phyloP scores from a whole-genome alignment of 73 alveolate genomes.

The Paramecium biaurelia region DNA sequence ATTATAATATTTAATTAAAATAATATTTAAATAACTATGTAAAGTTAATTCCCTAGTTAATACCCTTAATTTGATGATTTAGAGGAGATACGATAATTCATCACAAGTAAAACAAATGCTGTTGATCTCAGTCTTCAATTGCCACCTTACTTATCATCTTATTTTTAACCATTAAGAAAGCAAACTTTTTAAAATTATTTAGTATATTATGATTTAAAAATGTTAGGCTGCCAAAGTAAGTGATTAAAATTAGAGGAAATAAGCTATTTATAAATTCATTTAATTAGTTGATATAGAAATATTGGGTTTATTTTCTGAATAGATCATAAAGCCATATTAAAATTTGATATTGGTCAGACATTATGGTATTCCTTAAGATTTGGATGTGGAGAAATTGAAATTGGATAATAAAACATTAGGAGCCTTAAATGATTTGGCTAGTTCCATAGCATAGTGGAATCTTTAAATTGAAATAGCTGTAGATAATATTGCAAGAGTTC shows the following conservation, averaged over 20 bases:
- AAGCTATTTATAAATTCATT: not conserved
- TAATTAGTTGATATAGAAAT: not conserved
- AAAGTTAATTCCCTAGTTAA: not conserved
- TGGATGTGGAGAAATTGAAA: not conserved
- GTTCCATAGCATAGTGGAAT: slow-evolving; percentile 27
- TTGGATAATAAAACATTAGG: not conserved
- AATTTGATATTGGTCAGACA: not conserved
- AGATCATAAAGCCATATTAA: not conserved
- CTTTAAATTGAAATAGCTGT: slow-evolving; percentile 31
- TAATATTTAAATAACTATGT: not conserved
- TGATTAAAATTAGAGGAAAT: not conserved
- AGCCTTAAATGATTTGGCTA: not conserved
- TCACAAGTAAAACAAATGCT: not conserved
- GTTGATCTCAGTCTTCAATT: not conserved
- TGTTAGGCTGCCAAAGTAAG: not conserved
- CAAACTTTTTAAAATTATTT: not conserved
- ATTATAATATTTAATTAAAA: not conserved
- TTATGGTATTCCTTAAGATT: slow-evolving; percentile 5
- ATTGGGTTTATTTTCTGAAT: not conserved
- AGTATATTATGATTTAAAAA: not conserved
- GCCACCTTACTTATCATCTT: not conserved
- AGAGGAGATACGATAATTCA: not conserved
- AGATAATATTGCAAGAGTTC: not conserved
- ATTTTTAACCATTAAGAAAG: slow-evolving; percentile 16
- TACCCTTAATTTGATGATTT: not conserved